Evolutionary conservation across 1,139 yeast species (phyloP).

Genomic region (Yamadazyma trypodendri): DNA sequence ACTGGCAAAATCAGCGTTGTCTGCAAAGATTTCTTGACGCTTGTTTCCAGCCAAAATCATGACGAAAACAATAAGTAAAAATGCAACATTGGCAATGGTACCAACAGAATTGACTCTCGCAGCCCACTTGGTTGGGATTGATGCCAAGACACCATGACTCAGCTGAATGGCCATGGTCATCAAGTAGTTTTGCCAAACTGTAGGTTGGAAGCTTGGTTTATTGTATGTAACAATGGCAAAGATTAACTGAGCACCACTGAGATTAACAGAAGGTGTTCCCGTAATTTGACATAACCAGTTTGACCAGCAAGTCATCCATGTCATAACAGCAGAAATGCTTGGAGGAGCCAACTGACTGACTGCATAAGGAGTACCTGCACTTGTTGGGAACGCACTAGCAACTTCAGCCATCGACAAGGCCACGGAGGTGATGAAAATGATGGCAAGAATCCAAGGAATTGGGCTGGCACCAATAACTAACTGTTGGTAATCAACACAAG

Average conservation of each 20-base stretch:
- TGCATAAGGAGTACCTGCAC: conserved; percentile 51
- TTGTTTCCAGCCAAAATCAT: conserved; percentile 57
- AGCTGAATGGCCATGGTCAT: conserved; percentile 53
- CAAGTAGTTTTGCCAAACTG: conserved; percentile 51
- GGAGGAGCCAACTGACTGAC: conserved; percentile 55
- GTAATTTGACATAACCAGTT: conserved; percentile 48
- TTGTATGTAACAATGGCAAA: conserved; percentile 49
- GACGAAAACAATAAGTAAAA: conserved; percentile 54
- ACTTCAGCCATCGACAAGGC: conserved; percentile 50
- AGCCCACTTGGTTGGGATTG: conserved; percentile 54
- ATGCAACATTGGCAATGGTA: conserved; percentile 49
- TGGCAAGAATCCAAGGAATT: conserved; percentile 54
- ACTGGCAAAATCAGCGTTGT: conserved; percentile 14
- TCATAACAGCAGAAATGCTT: conserved; percentile 50
- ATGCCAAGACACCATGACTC: conserved; percentile 49
- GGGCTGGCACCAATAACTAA: conserved; percentile 54
- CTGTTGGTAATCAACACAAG: conserved; percentile 54
- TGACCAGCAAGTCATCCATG: conserved; percentile 62
- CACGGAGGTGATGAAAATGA: conserved; percentile 49
- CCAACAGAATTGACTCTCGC: conserved; percentile 57
- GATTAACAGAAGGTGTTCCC: conserved; percentile 61
- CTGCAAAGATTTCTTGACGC: conserved; percentile 29
- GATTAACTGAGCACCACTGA: conserved; percentile 59
- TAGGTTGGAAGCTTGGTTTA: conserved; percentile 34
- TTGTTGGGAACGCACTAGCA: conserved; percentile 49